Evolutionary conservation across 345 rosid species (phyloP).

Genomic region (Anastatica hierochuntica): DNA sequence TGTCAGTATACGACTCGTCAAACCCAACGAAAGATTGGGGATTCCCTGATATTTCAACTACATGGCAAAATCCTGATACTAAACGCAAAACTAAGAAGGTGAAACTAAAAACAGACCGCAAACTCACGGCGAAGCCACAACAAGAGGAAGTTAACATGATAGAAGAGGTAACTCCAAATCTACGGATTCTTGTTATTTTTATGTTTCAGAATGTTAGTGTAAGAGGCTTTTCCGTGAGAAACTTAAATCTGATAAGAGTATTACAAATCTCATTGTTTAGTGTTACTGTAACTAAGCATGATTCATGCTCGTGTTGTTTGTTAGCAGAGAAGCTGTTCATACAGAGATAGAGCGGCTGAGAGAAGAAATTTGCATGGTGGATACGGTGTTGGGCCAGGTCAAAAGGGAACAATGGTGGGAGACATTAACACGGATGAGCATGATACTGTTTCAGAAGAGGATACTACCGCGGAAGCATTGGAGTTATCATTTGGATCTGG

Average conservation of each 20-base stretch:
- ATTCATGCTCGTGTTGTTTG: background rate
- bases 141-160: conserved; percentile 25
- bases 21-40: conserved; percentile 89
- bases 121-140: conserved; percentile 9
- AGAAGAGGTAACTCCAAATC: conserved; percentile 43
- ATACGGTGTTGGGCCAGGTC: conserved; percentile 78
- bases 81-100: conserved; percentile 28
- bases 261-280: background rate
- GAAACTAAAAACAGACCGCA: conserved; percentile 20
- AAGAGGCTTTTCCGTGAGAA: background rate
- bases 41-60: conserved; percentile 51
- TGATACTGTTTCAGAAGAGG: conserved; percentile 32
- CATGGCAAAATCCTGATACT: conserved; percentile 18
- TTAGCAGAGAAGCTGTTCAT: conserved; percentile 36
- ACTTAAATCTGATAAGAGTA: background rate
- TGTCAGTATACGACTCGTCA: conserved; percentile 65
- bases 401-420: conserved; percentile 37
- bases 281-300: background rate
- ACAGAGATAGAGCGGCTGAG: conserved; percentile 90
- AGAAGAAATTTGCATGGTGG: conserved; percentile 78
- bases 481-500: conserved; percentile 63
- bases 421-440: conserved; percentile 16
- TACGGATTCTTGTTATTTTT: background rate
- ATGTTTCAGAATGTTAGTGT: background rate
- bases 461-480: conserved; percentile 59